Conservation (phyloP, 2,329 filamentous ascomycete genomes). For the Cladosporium phlei region DNA sequence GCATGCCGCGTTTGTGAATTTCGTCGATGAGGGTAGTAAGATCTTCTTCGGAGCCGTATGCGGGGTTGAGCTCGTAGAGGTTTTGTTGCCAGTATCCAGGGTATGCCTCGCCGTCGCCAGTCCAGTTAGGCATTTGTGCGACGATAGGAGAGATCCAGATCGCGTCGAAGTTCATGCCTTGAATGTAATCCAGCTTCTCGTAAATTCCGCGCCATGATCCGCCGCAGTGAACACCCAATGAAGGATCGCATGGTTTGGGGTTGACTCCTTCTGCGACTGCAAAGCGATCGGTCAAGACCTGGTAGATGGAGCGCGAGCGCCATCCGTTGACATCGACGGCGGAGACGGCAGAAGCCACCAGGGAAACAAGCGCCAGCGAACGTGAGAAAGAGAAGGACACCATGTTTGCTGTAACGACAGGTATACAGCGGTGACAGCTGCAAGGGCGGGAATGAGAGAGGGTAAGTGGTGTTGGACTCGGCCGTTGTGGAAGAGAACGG, state of each 20-base stretch:
- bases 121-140: conserved; percentile 23
- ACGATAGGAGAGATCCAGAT: conserved; percentile 35
- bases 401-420: conserved; percentile 13
- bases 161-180: conserved; percentile 39
- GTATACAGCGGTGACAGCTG: conserved; percentile 9
- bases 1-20: conserved; percentile 41
- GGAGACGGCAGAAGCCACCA: conserved; percentile 3
- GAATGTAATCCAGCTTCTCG: conserved; percentile 37
- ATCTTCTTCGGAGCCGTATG: conserved; percentile 42
- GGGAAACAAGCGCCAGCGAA: conserved; percentile 4
- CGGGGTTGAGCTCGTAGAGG: conserved; percentile 39
- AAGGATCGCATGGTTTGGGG: conserved; percentile 41
- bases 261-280: conserved; percentile 45
- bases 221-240: conserved; percentile 30
- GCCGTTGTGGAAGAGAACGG: conserved; percentile 4
- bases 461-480: conserved; percentile 1
- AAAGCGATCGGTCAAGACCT: conserved; percentile 55
- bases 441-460: conserved; percentile 11
- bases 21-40: conserved; percentile 37
- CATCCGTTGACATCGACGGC: conserved; percentile 29
- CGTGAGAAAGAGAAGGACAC: conserved; percentile 7
- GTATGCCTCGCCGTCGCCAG: conserved; percentile 33
- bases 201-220: conserved; percentile 36
- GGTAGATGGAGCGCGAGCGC: conserved; percentile 47
- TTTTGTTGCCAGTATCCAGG: conserved; percentile 43